Conservation (phyloP, 2,329 filamentous ascomycete species). For the Aschersonia sp. region DNA sequence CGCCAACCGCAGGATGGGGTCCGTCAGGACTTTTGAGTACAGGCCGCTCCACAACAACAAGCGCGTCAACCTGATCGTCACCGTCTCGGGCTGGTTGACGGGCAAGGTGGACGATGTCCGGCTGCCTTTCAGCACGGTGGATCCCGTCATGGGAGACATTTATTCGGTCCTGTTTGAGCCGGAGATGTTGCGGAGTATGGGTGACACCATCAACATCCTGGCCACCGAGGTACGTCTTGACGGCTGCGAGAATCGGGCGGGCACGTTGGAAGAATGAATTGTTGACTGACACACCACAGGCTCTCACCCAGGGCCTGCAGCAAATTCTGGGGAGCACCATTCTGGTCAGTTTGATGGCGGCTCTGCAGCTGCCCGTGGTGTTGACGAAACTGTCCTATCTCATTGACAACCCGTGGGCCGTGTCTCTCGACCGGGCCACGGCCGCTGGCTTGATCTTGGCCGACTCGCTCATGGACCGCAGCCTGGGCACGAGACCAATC, state of each 20-base stretch:
- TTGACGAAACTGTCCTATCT: conserved; percentile 89
- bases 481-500: conserved; percentile 78
- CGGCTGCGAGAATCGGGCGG: no score
- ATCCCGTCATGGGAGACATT: conserved; percentile 94
- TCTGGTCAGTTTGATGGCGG: conserved; percentile 78
- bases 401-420: conserved; percentile 96
- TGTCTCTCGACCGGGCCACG: conserved; percentile 84
- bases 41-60: conserved; percentile 96
- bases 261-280: background rate
- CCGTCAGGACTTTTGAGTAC: conserved; percentile 94
- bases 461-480: conserved; percentile 83
- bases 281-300: conserved; percentile 31
- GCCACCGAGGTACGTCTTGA: conserved; percentile 63
- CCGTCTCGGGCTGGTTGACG: conserved; percentile 95
- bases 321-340: conserved; percentile 88
- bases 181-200: conserved; percentile 95
- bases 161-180: conserved; percentile 97
- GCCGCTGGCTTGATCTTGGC: conserved; percentile 83
- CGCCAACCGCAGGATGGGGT: conserved; percentile 74
- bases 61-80: conserved; percentile 86
- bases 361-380: conserved; percentile 80
- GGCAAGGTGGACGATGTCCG: conserved; percentile 95
- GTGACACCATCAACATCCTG: conserved; percentile 95
- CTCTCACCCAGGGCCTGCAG: conserved; percentile 88
- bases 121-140: conserved; percentile 87